These are phyloP conservation scores for Talaromyces ruber DNA, from an alignment of 495 filamentous ascomycete species.

Conservation along the genomic window DNA sequence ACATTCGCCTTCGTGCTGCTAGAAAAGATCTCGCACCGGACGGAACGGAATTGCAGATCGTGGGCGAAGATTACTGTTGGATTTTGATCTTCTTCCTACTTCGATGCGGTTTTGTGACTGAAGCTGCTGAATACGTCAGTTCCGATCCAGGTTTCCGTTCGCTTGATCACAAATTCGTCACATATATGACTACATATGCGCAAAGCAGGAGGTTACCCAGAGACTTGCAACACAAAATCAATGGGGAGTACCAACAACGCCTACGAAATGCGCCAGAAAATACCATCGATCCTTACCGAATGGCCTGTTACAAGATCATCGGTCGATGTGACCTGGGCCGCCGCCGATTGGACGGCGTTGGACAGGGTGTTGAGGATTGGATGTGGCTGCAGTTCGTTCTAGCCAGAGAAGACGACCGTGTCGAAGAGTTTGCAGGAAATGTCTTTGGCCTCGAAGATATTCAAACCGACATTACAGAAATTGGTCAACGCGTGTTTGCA, in stretches of 20 bases:
- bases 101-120: conserved; percentile 70
- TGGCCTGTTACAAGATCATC: conserved; percentile 96
- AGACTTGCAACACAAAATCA: conserved; percentile 76
- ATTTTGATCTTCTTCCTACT: conserved; percentile 89
- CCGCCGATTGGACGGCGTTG: conserved; percentile 71
- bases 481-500: conserved; percentile 81
- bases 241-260: conserved; percentile 79
- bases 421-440: conserved; percentile 77
- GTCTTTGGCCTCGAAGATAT: conserved; percentile 83
- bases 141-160: conserved; percentile 74
- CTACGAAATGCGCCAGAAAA: conserved; percentile 75
- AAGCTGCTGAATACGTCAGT: conserved; percentile 80
- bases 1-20: conserved; percentile 65
- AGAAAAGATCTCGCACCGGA: conserved; percentile 76
- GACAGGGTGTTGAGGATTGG: conserved; percentile 84
- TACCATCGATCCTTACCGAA: conserved; percentile 85
- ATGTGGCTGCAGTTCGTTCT: conserved; percentile 94
- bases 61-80: conserved; percentile 81
- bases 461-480: conserved; percentile 73
- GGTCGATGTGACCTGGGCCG: conserved; percentile 84
- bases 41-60: conserved; percentile 59
- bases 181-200: conserved; percentile 79
- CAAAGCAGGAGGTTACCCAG: conserved; percentile 61
- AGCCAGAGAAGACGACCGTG: conserved; percentile 75
- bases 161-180: conserved; percentile 80